Percentiles rank a stretch among this genome's conserved stretches.
phyloP scores from a whole-genome alignment of 495 filamentous ascomycete genomes.

The Daldinia concentrica region DNA sequence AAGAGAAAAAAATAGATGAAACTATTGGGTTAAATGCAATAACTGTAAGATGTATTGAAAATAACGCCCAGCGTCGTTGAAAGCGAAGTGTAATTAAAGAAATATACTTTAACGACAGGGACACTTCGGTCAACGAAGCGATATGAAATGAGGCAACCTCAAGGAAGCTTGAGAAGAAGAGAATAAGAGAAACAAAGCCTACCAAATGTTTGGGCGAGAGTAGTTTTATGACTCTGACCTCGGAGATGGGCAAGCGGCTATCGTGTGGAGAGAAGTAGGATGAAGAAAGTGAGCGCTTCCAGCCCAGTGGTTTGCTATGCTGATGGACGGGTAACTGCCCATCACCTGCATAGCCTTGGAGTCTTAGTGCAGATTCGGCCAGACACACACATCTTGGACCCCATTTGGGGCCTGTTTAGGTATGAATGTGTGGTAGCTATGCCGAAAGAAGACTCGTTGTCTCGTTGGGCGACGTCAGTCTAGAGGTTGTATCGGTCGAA shows the following conservation, averaged over 20 bases:
- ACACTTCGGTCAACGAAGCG: slow-evolving; percentile 63
- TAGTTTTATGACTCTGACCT: slow-evolving; percentile 48
- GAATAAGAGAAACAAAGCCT: slow-evolving; percentile 33
- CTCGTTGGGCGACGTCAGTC: slow-evolving; percentile 33
- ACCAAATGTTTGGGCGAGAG: slow-evolving; percentile 40
- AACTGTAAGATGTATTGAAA: slow-evolving; percentile 32
- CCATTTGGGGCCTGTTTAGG: slow-evolving; percentile 33
- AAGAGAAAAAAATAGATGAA: slow-evolving; percentile 20
- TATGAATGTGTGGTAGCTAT: slow-evolving; percentile 37
- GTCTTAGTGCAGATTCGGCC: slow-evolving; percentile 35
- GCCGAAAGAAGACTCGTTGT: slow-evolving; percentile 34
- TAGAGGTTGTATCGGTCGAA: slow-evolving; percentile 30
- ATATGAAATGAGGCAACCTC: slow-evolving; percentile 49
- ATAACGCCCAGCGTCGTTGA: slow-evolving; percentile 57
- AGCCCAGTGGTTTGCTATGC: slow-evolving; percentile 27
- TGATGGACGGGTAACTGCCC: slow-evolving; percentile 37
- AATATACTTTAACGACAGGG: slow-evolving; percentile 51
- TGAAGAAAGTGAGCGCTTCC: slow-evolving; percentile 43
- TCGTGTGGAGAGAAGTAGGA: slow-evolving; percentile 25
- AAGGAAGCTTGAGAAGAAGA: slow-evolving; percentile 50
- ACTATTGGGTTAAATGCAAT: slow-evolving; percentile 24
- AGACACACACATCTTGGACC: slow-evolving; percentile 32
- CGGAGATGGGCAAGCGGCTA: slow-evolving; percentile 43
- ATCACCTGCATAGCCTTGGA: slow-evolving; percentile 37
- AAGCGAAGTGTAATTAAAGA: slow-evolving; percentile 39